Base-by-base conservation (phyloP, 768 basidiomycete species). In the Kondoa subrosea region DNA sequence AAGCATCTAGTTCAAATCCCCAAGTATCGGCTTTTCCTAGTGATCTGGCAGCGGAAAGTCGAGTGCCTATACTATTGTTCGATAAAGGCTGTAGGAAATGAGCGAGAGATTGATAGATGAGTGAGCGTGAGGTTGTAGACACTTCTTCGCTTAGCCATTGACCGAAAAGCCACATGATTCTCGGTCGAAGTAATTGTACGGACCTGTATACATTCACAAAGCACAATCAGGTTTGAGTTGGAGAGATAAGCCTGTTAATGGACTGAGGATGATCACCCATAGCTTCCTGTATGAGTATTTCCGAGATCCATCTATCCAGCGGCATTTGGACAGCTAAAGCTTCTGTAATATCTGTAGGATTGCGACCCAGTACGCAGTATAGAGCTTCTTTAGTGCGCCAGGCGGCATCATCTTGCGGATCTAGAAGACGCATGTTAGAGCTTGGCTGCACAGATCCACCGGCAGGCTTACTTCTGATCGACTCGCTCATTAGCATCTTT, bases 91-190 rank as follows among this genome's bases (percentile, higher is more conserved):
- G 61, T 15, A 63, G 14, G 30, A 63, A 63, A 32, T 29, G 61
- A 4, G 87, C 79, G 0, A 96, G 80, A 32, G 91, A 81, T 70
- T 88, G 82, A 89, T 91, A 96, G 31, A 91, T 79, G 65, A 81
- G 78, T 1, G 83, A 79, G 69, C 86, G 83, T 59, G 83, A 83
- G 1, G 84, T 80, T 16, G 81, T 57, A 40, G 73, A 79, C 67
- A 69, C 50, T 33, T 82, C 81, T 60, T 90, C 87, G 16, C 83
- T 80, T 34, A 90, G 81, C 87, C 89, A 91, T 80, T 85, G 87
- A 29, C 92, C 91, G 59, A 96, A 82, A 2, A 96, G 79, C 91
- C 91, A 95, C 0, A 92, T 91, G 71, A 96, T 87, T 33, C 92
- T 83, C n/a, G 91, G 84, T 76, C 96, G 93, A 69, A 97, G 83